Evolutionary conservation across 441 rosid genomes (phyloP).

Genomic region (Croton laevigatus): DNA sequence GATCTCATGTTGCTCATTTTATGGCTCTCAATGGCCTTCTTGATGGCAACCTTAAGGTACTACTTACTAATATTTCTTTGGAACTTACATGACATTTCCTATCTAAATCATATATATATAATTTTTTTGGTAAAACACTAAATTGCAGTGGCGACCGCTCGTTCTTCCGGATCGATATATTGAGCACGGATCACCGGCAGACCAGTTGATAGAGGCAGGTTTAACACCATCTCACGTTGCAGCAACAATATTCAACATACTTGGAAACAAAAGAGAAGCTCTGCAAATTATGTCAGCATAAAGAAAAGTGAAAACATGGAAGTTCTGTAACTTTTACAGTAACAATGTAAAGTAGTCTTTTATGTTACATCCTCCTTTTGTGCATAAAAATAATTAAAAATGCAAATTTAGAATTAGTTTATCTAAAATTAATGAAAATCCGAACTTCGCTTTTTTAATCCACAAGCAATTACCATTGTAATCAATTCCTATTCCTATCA

Average conservation of each 20-base stretch:
- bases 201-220: constrained; percentile 79
- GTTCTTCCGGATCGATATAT: constrained; percentile 81
- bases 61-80: neutral
- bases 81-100: neutral
- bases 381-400: neutral
- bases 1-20: constrained; percentile 92
- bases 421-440: neutral
- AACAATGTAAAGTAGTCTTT: constrained; percentile 12
- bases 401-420: neutral
- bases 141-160: constrained; percentile 42
- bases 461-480: no score
- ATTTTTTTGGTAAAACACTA: neutral
- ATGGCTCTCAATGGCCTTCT: constrained; percentile 85
- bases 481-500: neutral
- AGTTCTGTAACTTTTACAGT: neutral
- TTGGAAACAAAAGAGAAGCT: constrained; percentile 77
- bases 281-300: constrained; percentile 45
- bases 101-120: neutral
- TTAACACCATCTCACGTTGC: constrained; percentile 89
- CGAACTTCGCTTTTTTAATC: neutral
- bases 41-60: constrained; percentile 81
- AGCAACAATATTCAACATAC: constrained; percentile 72
- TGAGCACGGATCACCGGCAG: constrained; percentile 85
- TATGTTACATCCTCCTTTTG: neutral
- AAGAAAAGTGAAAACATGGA: neutral